Base-by-base conservation (phyloP, 2,329 filamentous ascomycete species). In the Neonectria punicea region DNA sequence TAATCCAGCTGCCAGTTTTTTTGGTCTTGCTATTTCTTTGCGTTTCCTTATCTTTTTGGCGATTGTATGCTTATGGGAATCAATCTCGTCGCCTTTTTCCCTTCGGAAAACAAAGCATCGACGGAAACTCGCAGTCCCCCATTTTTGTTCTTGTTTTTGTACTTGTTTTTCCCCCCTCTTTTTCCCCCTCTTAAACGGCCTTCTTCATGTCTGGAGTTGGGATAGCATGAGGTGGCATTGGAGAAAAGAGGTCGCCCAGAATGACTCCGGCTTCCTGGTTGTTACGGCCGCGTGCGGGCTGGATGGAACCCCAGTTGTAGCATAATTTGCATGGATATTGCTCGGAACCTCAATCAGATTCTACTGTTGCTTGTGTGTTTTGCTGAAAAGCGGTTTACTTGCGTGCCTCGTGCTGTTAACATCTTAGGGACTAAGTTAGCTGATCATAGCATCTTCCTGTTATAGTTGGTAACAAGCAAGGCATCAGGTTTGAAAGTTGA, bases 11-110 rank as follows among this genome's bases (percentile, higher is more conserved):
- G 47, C 55, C 50, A n/a, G 6, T 36, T 41, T 36, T 61, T 51
- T 39, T 25, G 25, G 55, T 63, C 49, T 36, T 43, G 6, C 44
- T 51, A 36, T 58, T 43, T 51, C 36, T 58, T 34, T 30, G 46
- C 57, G 25, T 47, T 53, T 59, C 54, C 34, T 39, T 49, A 53
- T 49, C 54, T 46, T 25, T 25, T 56, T 60, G 41, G 61, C 63
- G 57, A 65, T 56, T 74, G 60, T 65, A 75, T 72, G 75, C 71
- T 75, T 76, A 71, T 55, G 22, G 34, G 61, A 60, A 46, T 60
- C 51, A 51, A 46, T 46, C 51, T 34, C 18, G 46, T 43, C 51
- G 20, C 2, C 18, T 18, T 34, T 53, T 65, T 57, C 58, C 36
- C 53, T 39, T 49, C 63, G 59, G 66, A 68, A 71, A 57, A 34